Evolutionary conservation across 305 asterid genomes (phyloP), one percentile per base, ranked within the genome.

Genomic region (Euphrasia arctica): DNA sequence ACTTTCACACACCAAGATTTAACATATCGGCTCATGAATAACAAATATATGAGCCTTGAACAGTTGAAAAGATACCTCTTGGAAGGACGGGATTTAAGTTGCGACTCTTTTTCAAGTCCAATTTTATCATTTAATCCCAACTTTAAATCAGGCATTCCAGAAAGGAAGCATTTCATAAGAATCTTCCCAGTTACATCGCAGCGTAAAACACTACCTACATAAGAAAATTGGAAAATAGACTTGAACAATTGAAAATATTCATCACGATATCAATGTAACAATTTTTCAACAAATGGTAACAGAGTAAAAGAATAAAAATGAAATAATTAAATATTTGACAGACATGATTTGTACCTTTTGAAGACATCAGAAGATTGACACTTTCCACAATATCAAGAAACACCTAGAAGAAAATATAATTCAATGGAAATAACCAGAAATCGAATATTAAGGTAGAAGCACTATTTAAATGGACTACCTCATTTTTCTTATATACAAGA

Each of bases 71-170:
- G 64, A 63, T 72, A 90, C 97, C 99, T 90, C 82, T 93, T 93
- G 22, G 95, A 64, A 54, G 99, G 97, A 54, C 97, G 99, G 32
- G 97, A 88, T 72, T 93, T 93, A 62, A 93, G 80, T 73, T 93
- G 91, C 28, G 99, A 90, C 82, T 93, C 99, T 75, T 93, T 93
- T 79, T 93, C 96, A 52, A 93, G 96, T 72, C 99, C 97, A 76
- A 93, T 90, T 85, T 93, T 90, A 76, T 93, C 97, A 83, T 93
- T 93, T 76, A 90, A 90, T 56, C 97, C 99, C 91, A 93, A 77
- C 83, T 93, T 93, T 74, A 93, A 74, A 79, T 93, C 99, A 72
- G 99, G 99, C 99, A 93, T 93, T 74, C 99, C 99, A 69, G 97
- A 88, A 72, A 90, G 96, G 84, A 93, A 93, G 80, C 97, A 93